Evolutionary conservation across 768 basidiomycete genomes (phyloP).

Genomic region (Sporobolomyces phaffii): DNA sequence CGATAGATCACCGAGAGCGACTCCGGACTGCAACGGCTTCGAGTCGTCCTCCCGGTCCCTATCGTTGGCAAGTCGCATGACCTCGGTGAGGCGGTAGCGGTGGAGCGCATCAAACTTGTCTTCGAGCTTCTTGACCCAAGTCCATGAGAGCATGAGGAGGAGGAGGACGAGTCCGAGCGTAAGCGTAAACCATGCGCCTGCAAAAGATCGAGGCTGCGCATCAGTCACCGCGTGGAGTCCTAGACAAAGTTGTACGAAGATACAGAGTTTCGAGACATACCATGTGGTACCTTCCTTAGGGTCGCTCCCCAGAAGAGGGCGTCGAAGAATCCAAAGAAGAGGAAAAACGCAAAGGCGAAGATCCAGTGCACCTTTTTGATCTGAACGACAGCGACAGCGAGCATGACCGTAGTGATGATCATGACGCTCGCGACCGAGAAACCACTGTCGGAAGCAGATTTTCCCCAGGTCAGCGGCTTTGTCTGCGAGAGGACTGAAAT

Average conservation of each 20-base stretch:
- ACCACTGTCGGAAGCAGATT: conserved; percentile 46
- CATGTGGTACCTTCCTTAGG: conserved; percentile 45
- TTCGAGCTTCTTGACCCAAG: conserved; percentile 52
- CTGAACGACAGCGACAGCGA: conserved; percentile 57
- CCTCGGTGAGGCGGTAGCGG: conserved; percentile 55
- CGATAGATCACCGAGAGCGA: not conserved
- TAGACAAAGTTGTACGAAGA: too few species aligned
- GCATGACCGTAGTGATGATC: conserved; percentile 57
- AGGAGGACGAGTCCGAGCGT: conserved; percentile 12
- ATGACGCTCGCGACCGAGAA: conserved; percentile 64
- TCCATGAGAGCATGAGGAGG: conserved; percentile 1
- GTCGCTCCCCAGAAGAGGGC: conserved; percentile 65
- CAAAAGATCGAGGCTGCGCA: not conserved
- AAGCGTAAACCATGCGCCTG: conserved; percentile 36
- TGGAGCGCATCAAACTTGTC: conserved; percentile 58
- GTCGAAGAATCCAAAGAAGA: conserved; percentile 62
- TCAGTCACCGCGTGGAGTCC: too few species aligned
- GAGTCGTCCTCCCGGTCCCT: not conserved
- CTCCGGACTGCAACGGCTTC: not conserved
- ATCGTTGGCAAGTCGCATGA: conserved; percentile 49
- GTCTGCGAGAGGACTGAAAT: not conserved
- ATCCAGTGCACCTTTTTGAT: conserved; percentile 53
- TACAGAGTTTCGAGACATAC: not conserved
- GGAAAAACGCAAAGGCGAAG: conserved; percentile 50
- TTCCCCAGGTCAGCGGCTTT: not conserved